Evolutionary conservation across 2,329 filamentous ascomycete genomes (phyloP), one percentile per base, ranked within the genome.

Genomic region (Colletotrichum cereale): DNA sequence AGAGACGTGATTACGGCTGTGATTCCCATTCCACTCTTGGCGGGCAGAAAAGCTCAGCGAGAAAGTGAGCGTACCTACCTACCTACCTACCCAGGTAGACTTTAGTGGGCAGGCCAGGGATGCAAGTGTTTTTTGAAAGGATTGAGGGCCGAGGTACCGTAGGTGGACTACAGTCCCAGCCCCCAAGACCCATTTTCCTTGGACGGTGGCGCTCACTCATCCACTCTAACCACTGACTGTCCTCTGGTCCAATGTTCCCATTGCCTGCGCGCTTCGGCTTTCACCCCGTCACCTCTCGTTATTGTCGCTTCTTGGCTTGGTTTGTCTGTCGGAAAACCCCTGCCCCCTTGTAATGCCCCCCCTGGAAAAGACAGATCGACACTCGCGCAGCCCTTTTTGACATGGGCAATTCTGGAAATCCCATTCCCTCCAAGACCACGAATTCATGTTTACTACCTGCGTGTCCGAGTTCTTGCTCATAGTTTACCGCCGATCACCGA

Each of bases 341-440:
- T n/a, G n/a, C n/a, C n/a, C n/a, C n/a, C n/a, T n/a, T n/a, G 36
- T 36, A 42, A 31, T 56, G 18, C 55, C 36, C n/a, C 6, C 8
- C 57, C n/a, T n/a, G n/a, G 8, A 12, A 57, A 42, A 34, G 38
- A 57, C 31, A 40, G 67, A 69, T 69, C 38, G 36, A 66, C 67
- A 48, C 34, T 66, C 12, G 29, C 53, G 34, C 18, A 21, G 10
- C 53, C 67, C 24, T 21, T 60, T 60, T n/a, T 12, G 53, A 62
- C 44, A 66, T 69, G 34, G 44, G 53, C 53, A 31, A 55, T 69
- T 69, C 16, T 60, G 29, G 47, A 36, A 69, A 69, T 66, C 67
- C 67, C 67, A 69, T 69, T 29, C 38, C 12, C 29, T 44, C 31
- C 44, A 34, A 21, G 29, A 62, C 16, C 66, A 57, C 62, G 55